Conservation (phyloP, 2,329 filamentous ascomycete genomes). For the Orbilia ellipsospora region DNA sequence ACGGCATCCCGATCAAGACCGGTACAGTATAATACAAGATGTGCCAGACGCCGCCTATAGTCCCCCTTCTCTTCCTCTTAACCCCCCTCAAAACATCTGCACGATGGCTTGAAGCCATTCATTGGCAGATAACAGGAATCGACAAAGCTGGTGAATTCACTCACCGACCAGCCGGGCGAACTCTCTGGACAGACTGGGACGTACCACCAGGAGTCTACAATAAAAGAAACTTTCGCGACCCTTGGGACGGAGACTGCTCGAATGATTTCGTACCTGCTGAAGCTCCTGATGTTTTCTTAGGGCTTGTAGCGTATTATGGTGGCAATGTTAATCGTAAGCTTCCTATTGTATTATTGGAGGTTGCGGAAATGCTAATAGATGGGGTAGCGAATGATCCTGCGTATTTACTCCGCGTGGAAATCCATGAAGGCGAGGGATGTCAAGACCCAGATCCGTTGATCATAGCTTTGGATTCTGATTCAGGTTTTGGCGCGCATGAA, state of each 20-base stretch:
- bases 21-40: too few relatives aligned
- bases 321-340: constrained; percentile 43
- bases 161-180: neutral
- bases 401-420: constrained; percentile 32
- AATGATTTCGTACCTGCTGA: constrained; percentile 21
- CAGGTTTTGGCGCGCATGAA: constrained; percentile 9
- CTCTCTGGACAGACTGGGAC: constrained; percentile 29
- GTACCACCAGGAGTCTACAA: neutral
- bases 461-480: constrained; percentile 16
- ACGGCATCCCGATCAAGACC: too few relatives aligned
- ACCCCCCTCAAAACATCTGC: constrained; percentile 1
- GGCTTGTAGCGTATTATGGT: constrained; percentile 13
- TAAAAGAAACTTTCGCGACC: constrained; percentile 15
- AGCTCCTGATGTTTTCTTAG: neutral
- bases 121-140: neutral
- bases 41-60: too few relatives aligned
- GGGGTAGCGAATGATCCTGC: constrained; percentile 13
- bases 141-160: neutral
- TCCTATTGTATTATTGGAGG: neutral
- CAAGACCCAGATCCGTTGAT: constrained; percentile 28
- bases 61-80: neutral
- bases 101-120: constrained; percentile 31
- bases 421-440: constrained; percentile 32
- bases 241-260: constrained; percentile 17
- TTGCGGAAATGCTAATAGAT: neutral